Percentiles rank a stretch among this genome's conserved stretches.
Evolutionary conservation across 2,329 filamentous ascomycete species (phyloP).

Genomic region (Fusarium sacchari): DNA sequence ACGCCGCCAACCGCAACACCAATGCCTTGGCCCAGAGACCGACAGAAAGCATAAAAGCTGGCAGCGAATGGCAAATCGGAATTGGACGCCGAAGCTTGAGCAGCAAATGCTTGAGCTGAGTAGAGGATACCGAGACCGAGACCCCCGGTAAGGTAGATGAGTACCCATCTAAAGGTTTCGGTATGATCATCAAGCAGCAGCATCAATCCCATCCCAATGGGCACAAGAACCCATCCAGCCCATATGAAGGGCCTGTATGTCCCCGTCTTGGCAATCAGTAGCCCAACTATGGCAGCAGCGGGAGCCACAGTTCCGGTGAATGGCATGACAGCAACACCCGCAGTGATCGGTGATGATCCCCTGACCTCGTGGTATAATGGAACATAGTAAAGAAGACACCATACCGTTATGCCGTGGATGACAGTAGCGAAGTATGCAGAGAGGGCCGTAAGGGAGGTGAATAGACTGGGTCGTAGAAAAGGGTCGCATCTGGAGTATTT

Average conservation of each 20-base stretch:
- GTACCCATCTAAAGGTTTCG: constrained; percentile 65
- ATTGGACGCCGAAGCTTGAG: constrained; percentile 61
- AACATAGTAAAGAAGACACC: constrained; percentile 38
- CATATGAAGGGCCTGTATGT: constrained; percentile 71
- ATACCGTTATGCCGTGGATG: constrained; percentile 36
- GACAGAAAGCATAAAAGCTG: constrained; percentile 71
- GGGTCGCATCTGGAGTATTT: constrained; percentile 38
- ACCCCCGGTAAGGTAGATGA: constrained; percentile 68
- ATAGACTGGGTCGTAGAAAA: constrained; percentile 37
- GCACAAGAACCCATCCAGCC: constrained; percentile 68
- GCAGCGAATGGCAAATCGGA: constrained; percentile 61
- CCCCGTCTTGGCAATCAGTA: constrained; percentile 65
- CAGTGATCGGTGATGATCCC: constrained; percentile 33
- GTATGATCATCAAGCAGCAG: constrained; percentile 60
- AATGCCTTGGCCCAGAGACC: constrained; percentile 70
- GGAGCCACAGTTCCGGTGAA: constrained; percentile 72
- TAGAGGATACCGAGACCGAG: constrained; percentile 73
- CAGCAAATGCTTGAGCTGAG: constrained; percentile 67
- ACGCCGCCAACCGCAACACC: constrained; percentile 75
- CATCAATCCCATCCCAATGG: constrained; percentile 67
- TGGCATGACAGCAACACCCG: constrained; percentile 64
- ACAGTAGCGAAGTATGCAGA: constrained; percentile 39
- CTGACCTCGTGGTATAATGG: constrained; percentile 38
- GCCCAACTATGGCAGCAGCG: constrained; percentile 64
- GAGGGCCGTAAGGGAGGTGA: constrained; percentile 35